Base-by-base conservation (phyloP, 768 basidiomycete species). In the Polyporus arcularius region DNA sequence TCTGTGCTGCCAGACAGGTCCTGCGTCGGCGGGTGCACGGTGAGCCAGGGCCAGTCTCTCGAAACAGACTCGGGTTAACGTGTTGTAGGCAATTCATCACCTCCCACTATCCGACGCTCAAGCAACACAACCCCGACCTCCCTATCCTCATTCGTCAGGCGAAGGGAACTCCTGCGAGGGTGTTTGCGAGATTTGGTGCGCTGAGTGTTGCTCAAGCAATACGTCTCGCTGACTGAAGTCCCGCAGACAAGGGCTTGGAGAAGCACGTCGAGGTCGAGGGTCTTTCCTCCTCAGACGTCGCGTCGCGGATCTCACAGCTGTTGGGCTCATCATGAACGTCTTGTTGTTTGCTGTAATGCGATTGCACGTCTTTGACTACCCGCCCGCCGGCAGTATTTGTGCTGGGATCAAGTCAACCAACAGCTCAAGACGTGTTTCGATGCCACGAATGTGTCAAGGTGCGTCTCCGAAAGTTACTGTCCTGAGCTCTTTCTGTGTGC, bases 141-240 rank as follows among this genome's bases (percentile, higher is more conserved):
- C 92, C 91, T 16, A 81, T 92, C 40, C 73, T 94, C 67, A 89
- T 94, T 68, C 82, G 92, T 67, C 89, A 92, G 75, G 92, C 90
- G 15, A 78, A 76, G 55, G 89, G 86, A 40, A 92, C 90, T 8
- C 90, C 90, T 40, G 91, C 91, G 62, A 81, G 92, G 70, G 84
- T 84, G 49, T 94, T 93, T 81, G 92, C 89, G 55, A 80, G 92
- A 69, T 94, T 91, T 71, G 92, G 92, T 94, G 76, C 73, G 90
- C 62, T 35, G 4, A 0, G 10, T 11, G 3, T 3, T 40, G 8
- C 26, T 8, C 28, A 21, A 8, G 4, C 42, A 32, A 30, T 16
- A 2, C 16, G 10, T 31, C 42, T n/a, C n/a, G 35, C 56, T 51
- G 38, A 41, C 38, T 11, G 2, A 16, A 3, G 18, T 16, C 7